Evolutionary conservation across 805 yeast species (phyloP), one percentile per base, ranked within the genome.

Genomic region (Yarrowia alimentaria): DNA sequence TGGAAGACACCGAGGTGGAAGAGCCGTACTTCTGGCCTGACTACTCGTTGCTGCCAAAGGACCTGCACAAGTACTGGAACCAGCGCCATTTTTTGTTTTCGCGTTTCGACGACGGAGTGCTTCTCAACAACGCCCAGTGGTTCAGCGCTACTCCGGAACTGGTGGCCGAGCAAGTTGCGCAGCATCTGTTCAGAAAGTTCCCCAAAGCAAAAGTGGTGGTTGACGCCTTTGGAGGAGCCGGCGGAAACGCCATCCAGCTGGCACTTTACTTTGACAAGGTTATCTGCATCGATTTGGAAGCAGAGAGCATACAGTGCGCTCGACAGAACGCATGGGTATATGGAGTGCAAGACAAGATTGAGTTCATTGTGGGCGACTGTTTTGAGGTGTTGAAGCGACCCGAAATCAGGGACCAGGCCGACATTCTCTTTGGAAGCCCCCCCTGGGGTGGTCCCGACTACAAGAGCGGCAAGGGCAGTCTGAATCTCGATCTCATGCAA

Each of bases 381-480:
- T 63, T 64, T 21, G 61, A 67, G 18, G 52, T 72, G 10, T 43
- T 26, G 14, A n/a, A 11, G 8, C 18, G 29, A 6, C 22, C 18
- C 11, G 32, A 17, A 20, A 11, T 10, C 17, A 14, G 16, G 3
- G 14, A 40, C 24, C 45, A 32, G 18, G 70, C 75, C 29, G 84
- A 79, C 57, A 69, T 82, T 35, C 70, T 79, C 4, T 85, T 83
- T 66, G 75, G 79, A 7, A 83, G 91, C 2, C 94, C 94, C 0
- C 95, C 95, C 0, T 86, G 95, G 95, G 94, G 94, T 25, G 95
- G 95, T 0, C 84, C 87, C 0, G 61, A 65, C 2, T 86, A 85
- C 26, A 31, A 43, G 6, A n/a, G n/a, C n/a, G n/a, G n/a, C n/a
- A n/a, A n/a, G n/a, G n/a, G n/a, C n/a, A n/a, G n/a, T n/a, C n/a